These are phyloP conservation scores for Fonsecaea erecta DNA, from an alignment of 2,329 filamentous ascomycete genomes.

Conservation along the genomic window DNA sequence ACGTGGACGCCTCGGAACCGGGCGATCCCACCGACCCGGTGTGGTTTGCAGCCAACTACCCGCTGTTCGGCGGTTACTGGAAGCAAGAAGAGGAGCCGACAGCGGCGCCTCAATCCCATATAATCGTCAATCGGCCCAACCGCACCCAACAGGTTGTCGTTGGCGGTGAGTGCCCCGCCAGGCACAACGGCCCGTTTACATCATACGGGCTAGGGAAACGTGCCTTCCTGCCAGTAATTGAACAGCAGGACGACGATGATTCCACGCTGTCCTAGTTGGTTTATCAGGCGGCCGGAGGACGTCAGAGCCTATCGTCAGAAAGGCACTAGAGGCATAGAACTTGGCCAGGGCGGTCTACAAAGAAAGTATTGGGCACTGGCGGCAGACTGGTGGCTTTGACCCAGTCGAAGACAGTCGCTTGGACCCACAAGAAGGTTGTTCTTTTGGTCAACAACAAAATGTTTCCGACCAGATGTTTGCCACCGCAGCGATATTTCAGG, in stretches of 20 bases:
- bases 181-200: neutral
- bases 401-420: no score
- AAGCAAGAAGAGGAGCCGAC: neutral
- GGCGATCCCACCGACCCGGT: neutral
- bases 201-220: neutral
- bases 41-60: neutral
- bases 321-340: neutral
- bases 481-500: no score
- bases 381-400: no score
- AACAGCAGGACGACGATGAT: neutral
- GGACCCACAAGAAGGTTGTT: no score
- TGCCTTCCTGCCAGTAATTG: neutral
- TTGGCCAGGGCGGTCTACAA: neutral
- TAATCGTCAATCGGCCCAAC: neutral
- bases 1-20: neutral
- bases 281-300: neutral
- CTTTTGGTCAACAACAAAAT: no score
- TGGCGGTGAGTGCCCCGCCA: neutral
- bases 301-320: neutral
- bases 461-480: no score
- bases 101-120: neutral
- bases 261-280: neutral
- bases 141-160: neutral
- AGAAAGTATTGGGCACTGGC: neutral
- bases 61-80: neutral